Conservation (phyloP, 1,284 basidiomycete species). For the Rhodotorula mucilaginosa region DNA sequence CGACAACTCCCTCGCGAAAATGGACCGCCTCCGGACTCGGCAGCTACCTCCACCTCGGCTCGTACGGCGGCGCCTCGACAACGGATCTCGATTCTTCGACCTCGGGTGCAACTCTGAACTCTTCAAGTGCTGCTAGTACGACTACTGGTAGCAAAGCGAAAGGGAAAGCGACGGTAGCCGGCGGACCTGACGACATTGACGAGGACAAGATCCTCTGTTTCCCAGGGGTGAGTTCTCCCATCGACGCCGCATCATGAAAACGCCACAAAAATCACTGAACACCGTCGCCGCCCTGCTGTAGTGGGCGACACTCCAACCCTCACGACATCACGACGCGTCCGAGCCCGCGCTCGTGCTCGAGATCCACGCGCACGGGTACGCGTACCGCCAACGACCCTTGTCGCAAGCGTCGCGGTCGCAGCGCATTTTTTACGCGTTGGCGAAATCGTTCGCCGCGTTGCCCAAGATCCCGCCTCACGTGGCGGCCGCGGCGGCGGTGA, state of each 20-base stretch:
- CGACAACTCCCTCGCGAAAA: neutral
- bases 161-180: neutral
- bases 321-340: slow-evolving; percentile 12
- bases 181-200: slow-evolving; percentile 8
- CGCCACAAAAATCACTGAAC: neutral
- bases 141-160: neutral
- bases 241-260: neutral
- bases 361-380: slow-evolving; percentile 37
- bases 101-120: neutral
- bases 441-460: slow-evolving; percentile 41
- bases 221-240: slow-evolving; percentile 28
- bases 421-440: slow-evolving; percentile 43
- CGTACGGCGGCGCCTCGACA: neutral
- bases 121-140: neutral
- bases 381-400: slow-evolving; percentile 37
- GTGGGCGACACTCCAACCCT: slow-evolving; percentile 34
- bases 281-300: neutral
- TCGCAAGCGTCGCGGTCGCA: slow-evolving; percentile 39
- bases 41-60: slow-evolving; percentile 1
- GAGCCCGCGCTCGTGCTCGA: slow-evolving; percentile 40
- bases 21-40: neutral
- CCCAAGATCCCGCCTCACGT: slow-evolving; percentile 32
- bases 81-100: neutral
- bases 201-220: slow-evolving; percentile 36
- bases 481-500: neutral